Evolutionary conservation across 805 yeast genomes (phyloP).

Genomic region (Lachancea thermotolerans): DNA sequence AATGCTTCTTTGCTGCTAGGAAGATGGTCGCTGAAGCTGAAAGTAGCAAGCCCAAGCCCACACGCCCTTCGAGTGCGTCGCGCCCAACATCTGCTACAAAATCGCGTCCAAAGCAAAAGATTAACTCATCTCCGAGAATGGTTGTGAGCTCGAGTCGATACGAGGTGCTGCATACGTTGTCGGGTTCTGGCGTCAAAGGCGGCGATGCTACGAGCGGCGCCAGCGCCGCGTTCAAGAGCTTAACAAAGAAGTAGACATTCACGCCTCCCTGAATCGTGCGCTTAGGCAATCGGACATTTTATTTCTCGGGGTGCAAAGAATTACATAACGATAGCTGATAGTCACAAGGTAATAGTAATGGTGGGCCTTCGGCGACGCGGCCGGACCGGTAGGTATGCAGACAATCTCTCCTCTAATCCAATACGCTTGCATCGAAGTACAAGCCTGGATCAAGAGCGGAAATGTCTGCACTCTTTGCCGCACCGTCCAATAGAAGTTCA

Average conservation of each 20-base stretch:
- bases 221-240: slow-evolving; percentile 30
- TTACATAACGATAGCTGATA: not conserved
- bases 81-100: not conserved
- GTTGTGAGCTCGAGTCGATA: slow-evolving; percentile 30
- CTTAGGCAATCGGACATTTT: not conserved
- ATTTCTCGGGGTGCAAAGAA: slow-evolving; percentile 1
- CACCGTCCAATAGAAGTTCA: slow-evolving; percentile 80
- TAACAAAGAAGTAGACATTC: slow-evolving; percentile 14
- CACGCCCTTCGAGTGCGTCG: not conserved
- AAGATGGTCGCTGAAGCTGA: slow-evolving; percentile 31
- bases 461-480: slow-evolving; percentile 68
- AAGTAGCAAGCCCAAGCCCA: not conserved
- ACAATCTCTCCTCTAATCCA: slow-evolving; percentile 9
- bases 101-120: slow-evolving; percentile 9
- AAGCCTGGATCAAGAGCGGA: slow-evolving; percentile 78
- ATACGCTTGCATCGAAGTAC: slow-evolving; percentile 67
- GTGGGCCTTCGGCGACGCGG: no score
- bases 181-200: slow-evolving; percentile 7
- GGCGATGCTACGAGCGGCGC: slow-evolving; percentile 30
- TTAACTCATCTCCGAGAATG: slow-evolving; percentile 24
- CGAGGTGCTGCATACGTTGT: slow-evolving; percentile 26
- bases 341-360: not conserved
- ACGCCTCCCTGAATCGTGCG: not conserved
- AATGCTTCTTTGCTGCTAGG: slow-evolving; percentile 59
- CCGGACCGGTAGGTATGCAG: no score